Conservation (phyloP, 306 rosid species). For the Vigna radiata region DNA sequence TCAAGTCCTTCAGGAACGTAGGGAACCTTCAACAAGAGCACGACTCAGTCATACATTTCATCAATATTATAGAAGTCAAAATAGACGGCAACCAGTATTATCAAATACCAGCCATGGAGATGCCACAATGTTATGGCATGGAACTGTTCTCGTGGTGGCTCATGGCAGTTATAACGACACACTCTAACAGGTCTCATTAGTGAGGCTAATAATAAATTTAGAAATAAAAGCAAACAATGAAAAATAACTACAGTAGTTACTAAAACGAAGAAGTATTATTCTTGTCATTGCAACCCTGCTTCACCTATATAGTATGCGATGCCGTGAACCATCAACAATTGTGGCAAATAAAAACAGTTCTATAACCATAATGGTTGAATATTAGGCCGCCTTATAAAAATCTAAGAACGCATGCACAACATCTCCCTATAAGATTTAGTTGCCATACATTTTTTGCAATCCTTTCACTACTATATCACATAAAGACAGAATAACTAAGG, state of each 20-base stretch:
- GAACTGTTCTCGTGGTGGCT: background rate
- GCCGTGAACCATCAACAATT: background rate
- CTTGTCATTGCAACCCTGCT: background rate
- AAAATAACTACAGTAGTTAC: background rate
- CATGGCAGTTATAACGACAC: background rate
- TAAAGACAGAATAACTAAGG: slow-evolving; percentile 4
- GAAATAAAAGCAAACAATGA: background rate
- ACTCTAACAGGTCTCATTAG: background rate
- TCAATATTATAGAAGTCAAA: slow-evolving; percentile 4
- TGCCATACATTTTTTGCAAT: slow-evolving; percentile 15
- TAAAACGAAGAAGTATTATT: background rate
- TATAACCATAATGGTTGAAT: background rate
- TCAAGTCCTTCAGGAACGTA: slow-evolving; percentile 98
- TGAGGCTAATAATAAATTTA: background rate
- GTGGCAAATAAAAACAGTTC: slow-evolving; percentile 26
- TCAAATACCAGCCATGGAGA: background rate
- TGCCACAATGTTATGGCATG: background rate
- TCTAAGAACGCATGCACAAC: slow-evolving; percentile 31
- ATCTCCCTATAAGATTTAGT: slow-evolving; percentile 17
- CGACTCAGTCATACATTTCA: slow-evolving; percentile 38
- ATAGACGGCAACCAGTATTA: slow-evolving; percentile 2
- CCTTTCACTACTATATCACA: slow-evolving; percentile 19
- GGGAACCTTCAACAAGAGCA: slow-evolving; percentile 75
- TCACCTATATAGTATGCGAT: background rate
- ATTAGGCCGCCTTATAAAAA: slow-evolving; percentile 1